Evolutionary conservation across 208 protist species (phyloP).

Genomic region (Paratrypanosoma confusum): DNA sequence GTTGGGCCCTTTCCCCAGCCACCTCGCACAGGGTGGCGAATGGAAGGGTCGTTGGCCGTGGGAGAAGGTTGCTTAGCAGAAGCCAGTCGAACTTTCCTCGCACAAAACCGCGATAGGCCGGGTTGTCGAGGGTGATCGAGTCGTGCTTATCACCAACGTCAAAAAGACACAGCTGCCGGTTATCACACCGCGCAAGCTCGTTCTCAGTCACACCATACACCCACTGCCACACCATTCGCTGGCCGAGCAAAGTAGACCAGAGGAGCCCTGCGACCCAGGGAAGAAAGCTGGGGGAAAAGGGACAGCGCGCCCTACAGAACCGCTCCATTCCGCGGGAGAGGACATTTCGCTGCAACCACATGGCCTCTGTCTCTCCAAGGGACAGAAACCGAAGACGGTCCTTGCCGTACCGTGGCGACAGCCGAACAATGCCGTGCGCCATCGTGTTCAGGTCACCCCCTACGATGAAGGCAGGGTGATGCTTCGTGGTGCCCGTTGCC

Average conservation of each 20-base stretch:
- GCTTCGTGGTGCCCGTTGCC: not conserved
- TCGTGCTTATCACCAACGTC: conserved; percentile 50
- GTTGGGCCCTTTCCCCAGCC: no score
- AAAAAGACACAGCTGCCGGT: conserved; percentile 51
- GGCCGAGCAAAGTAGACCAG: not conserved
- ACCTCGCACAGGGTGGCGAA: not conserved
- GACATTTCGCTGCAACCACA: conserved; percentile 71
- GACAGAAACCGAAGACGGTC: conserved; percentile 50
- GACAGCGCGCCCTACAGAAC: conserved; percentile 35
- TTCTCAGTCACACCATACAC: conserved; percentile 29
- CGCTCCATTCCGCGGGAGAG: conserved; percentile 28
- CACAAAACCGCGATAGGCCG: conserved; percentile 45
- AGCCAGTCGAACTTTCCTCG: conserved; percentile 69
- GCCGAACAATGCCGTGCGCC: conserved; percentile 58
- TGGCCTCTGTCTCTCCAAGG: conserved; percentile 59
- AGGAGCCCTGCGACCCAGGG: no score
- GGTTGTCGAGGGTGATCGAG: conserved; percentile 55
- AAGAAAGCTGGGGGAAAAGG: conserved; percentile 44
- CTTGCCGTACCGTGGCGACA: conserved; percentile 17
- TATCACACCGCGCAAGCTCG: conserved; percentile 23
- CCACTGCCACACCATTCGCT: not conserved
- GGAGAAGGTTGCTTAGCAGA: conserved; percentile 49
- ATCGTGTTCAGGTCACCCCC: conserved; percentile 77
- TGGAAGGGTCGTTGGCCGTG: not conserved
- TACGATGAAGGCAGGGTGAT: conserved; percentile 35